Evolutionary conservation across 2,329 filamentous ascomycete species (phyloP).

Genomic region (Beauveria sp.): DNA sequence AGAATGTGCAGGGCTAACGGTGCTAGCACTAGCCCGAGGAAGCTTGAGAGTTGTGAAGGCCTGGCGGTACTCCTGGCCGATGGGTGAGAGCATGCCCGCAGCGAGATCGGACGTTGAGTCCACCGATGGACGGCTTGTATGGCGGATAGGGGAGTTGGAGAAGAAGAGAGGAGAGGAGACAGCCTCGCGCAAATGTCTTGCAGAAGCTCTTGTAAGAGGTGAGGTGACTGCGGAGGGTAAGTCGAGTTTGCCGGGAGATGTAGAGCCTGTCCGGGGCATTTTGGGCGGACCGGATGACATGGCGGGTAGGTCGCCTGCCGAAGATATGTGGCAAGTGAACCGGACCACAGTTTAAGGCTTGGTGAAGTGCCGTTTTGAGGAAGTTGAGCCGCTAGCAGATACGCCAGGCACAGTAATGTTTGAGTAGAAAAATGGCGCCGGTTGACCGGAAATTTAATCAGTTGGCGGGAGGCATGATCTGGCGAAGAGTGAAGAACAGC

Average conservation of each 20-base stretch:
- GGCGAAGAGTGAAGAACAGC: not conserved
- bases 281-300: constrained; percentile 35
- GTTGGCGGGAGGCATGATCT: constrained; percentile 4
- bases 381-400: not conserved
- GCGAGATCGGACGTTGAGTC: constrained; percentile 34
- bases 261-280: constrained; percentile 40
- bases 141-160: constrained; percentile 34
- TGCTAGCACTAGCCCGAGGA: constrained; percentile 44
- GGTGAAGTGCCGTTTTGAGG: not conserved
- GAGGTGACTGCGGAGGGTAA: constrained; percentile 26
- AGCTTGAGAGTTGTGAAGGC: constrained; percentile 47
- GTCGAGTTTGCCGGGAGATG: constrained; percentile 37
- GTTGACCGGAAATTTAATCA: constrained; percentile 2
- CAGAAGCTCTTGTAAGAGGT: constrained; percentile 16
- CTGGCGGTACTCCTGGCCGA: constrained; percentile 35
- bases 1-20: constrained; percentile 39
- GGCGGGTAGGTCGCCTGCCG: constrained; percentile 21
- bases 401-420: not conserved
- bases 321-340: not conserved
- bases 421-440: not conserved
- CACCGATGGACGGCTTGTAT: constrained; percentile 29
- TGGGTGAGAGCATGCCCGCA: constrained; percentile 39
- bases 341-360: not conserved
- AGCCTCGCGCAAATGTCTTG: constrained; percentile 25
- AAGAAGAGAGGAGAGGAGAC: constrained; percentile 47